Evolutionary conservation across 179 eudicot genomes (phyloP).

Genomic region (Beta lomatogona): DNA sequence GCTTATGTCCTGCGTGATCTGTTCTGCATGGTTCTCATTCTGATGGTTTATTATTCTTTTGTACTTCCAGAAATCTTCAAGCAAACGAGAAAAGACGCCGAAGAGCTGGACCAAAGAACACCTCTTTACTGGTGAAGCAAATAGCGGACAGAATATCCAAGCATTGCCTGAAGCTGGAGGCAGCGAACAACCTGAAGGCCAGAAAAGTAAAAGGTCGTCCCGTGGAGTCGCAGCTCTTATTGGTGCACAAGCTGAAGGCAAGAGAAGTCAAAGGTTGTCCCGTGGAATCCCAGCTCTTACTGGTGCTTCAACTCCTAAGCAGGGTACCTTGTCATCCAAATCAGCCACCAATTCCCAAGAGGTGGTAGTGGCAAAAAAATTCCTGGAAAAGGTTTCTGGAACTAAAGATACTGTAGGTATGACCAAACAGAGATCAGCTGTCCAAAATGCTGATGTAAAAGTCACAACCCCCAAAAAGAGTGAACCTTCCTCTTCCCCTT

Average conservation of each 20-base stretch:
- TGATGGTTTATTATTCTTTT: neutral
- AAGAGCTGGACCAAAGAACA: slow-evolving; percentile 15
- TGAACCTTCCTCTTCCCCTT: slow-evolving; percentile 19
- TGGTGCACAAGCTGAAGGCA: neutral
- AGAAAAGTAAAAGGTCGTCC: slow-evolving; percentile 25
- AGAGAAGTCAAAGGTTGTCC: no score
- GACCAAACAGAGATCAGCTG: slow-evolving; percentile 1
- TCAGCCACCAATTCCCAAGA: slow-evolving; percentile 7
- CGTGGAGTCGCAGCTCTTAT: slow-evolving; percentile 11
- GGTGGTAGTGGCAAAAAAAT: neutral
- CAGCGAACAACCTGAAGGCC: slow-evolving; percentile 7
- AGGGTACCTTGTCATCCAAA: slow-evolving; percentile 6
- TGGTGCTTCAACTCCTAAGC: neutral
- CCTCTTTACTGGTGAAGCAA: slow-evolving; percentile 29
- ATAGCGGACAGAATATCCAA: slow-evolving; percentile 13
- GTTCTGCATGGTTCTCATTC: neutral
- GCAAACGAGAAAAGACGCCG: slow-evolving; percentile 19
- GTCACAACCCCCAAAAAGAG: slow-evolving; percentile 6
- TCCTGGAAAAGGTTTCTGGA: slow-evolving; percentile 22
- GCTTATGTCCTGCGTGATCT: neutral
- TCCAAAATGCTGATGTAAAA: slow-evolving; percentile 21
- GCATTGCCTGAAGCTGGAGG: slow-evolving; percentile 4
- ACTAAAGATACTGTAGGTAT: slow-evolving; percentile 17
- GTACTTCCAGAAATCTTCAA: slow-evolving; percentile 32
- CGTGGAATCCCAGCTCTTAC: no score